A percentile compares a stretch with the other conserved stretches of the same genome.
phyloP scores from a whole-genome alignment of 176 grass and related monocot species.

The maize (Zea mays) region Zm-B73-REFERENCE-NAM-5.0 NC_050097.1:46864001-46864500 shows the following conservation, averaged over 20 bases:
- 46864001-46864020: too few species aligned
- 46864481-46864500: neutral
- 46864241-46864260: neutral
- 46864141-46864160: too few species aligned
- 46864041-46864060: too few species aligned
- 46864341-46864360: neutral
- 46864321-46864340: conserved; percentile 9
- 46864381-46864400: neutral
- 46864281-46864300: too few species aligned
- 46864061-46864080: too few species aligned
- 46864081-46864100: too few species aligned
- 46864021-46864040: too few species aligned
- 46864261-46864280: neutral
- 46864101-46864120: too few species aligned
- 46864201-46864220: neutral
- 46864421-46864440: neutral
- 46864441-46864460: accelerated
- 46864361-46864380: neutral
- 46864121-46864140: too few species aligned
- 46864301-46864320: neutral
- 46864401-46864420: accelerated
- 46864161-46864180: too few species aligned
- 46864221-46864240: neutral
- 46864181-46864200: neutral
- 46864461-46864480: neutral